These are phyloP conservation scores for Wickerhamiella bombiphila DNA, from an alignment of 805 yeast genomes.

Conservation along the genomic window DNA sequence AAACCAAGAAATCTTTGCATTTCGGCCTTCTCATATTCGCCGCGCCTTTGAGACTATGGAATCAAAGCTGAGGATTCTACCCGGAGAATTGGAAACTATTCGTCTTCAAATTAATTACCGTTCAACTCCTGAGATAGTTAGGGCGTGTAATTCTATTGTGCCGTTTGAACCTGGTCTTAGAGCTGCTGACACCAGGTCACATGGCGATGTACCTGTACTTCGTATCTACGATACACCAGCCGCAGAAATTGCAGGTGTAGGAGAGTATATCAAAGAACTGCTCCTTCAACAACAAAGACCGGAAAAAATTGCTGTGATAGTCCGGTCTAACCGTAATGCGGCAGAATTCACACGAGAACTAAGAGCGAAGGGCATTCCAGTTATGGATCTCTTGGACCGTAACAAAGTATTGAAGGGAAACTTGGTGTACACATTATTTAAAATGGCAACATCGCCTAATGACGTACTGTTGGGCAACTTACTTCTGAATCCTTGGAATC, in stretches of 20 bases:
- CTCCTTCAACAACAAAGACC: background rate
- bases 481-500: constrained; percentile 3
- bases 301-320: constrained; percentile 11
- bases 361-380: constrained; percentile 2
- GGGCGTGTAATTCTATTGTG: constrained; percentile 4
- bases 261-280: constrained; percentile 1
- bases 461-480: constrained; percentile 11
- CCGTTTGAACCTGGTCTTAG: background rate
- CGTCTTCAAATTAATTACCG: constrained; percentile 11
- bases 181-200: constrained; percentile 2
- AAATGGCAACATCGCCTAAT: constrained; percentile 7
- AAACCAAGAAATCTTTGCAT: constrained; percentile 14
- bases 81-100: background rate
- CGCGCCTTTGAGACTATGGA: constrained; percentile 10
- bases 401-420: constrained; percentile 4
- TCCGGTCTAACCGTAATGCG: constrained; percentile 6
- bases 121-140: constrained; percentile 9
- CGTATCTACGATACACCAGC: background rate
- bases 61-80: constrained; percentile 4
- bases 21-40: constrained; percentile 5
- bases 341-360: background rate
- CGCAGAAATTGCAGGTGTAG: constrained; percentile 2
- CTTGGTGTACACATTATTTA: constrained; percentile 10
- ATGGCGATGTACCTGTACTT: constrained; percentile 6
- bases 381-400: constrained; percentile 2